These are phyloP conservation scores for Ulvella scutata DNA, from an alignment of 139 green algal genomes.

Conservation along the genomic window DNA sequence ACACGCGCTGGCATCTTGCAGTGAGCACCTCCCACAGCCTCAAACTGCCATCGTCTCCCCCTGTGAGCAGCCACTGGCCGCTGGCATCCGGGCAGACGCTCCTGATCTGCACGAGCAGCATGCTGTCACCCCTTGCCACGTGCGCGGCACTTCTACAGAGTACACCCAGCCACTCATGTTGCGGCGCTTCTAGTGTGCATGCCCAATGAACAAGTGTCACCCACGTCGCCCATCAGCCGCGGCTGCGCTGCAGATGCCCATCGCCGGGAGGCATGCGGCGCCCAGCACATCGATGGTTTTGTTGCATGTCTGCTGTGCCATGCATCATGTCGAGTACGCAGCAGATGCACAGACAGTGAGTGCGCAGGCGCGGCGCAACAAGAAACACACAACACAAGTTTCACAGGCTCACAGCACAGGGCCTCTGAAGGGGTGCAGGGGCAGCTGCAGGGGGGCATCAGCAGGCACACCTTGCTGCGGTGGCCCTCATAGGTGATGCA, in stretches of 20 bases:
- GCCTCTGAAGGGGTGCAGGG: neutral
- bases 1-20: conserved; percentile 21
- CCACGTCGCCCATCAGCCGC: neutral
- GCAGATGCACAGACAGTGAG: neutral
- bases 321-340: neutral
- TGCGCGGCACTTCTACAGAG: neutral
- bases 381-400: neutral
- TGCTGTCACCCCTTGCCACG: neutral
- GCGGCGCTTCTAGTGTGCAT: too few species aligned
- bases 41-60: conserved; percentile 44
- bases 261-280: too few species aligned
- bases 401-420: neutral
- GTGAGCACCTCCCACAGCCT: conserved; percentile 79
- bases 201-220: too few species aligned
- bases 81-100: conserved; percentile 38
- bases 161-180: too few species aligned
- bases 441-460: neutral
- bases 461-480: conserved; percentile 27
- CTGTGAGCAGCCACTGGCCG: conserved; percentile 74
- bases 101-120: conserved; percentile 27
- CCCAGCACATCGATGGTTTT: too few species aligned
- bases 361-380: neutral
- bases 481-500: conserved; percentile 68
- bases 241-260: too few species aligned
- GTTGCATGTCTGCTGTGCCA: too few species aligned